Conservation (phyloP, 2,329 filamentous ascomycete genomes). For the Cladosporium sp. region DNA sequence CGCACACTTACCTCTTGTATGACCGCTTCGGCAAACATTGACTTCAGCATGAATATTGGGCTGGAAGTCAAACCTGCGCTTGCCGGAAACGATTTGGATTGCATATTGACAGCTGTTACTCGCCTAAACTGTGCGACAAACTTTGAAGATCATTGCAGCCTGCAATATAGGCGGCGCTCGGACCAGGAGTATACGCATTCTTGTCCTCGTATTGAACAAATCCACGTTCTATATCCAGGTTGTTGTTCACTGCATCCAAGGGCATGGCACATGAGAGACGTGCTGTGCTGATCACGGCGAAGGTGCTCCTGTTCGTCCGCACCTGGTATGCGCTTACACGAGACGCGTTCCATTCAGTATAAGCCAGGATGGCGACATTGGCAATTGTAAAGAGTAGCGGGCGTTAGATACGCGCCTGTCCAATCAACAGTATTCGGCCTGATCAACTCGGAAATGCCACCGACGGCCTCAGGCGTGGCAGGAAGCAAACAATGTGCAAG, state of each 20-base stretch:
- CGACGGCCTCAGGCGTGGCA: background rate
- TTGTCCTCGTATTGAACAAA: background rate
- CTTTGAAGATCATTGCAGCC: background rate
- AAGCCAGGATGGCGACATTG: background rate
- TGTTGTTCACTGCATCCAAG: background rate
- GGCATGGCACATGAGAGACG: background rate
- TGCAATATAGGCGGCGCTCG: background rate
- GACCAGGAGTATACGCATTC: background rate
- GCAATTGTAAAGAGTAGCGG: background rate
- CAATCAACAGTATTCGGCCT: background rate
- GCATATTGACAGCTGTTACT: slow-evolving; percentile 5
- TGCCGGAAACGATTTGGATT: background rate
- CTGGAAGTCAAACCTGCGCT: background rate
- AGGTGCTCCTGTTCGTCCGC: background rate
- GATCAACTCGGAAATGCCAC: background rate
- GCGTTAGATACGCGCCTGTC: background rate
- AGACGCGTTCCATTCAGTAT: background rate
- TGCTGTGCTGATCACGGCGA: background rate
- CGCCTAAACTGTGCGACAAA: background rate
- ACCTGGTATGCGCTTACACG: background rate
- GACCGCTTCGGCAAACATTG: background rate
- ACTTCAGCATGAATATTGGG: background rate
- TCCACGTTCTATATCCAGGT: background rate
- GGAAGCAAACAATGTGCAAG: background rate
- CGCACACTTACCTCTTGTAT: background rate